A percentile compares a stretch with the other conserved stretches of the same genome.
Conservation (phyloP, 495 filamentous ascomycete species). For the Lophiostoma macrostomum region DNA sequence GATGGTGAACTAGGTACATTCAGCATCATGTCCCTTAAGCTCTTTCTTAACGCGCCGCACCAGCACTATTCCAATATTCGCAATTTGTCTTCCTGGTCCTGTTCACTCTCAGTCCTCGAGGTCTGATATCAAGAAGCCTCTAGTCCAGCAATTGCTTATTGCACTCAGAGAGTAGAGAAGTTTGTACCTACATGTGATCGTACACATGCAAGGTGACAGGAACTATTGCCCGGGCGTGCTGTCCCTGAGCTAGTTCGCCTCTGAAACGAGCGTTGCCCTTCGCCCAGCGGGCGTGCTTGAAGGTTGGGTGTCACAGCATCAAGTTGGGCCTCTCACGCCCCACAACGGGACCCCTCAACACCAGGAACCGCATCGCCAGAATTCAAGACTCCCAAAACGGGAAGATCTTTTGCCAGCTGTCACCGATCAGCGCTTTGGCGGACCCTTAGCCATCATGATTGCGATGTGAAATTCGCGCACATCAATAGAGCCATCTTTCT, state of each 20-base stretch:
- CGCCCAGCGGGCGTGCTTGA: not conserved
- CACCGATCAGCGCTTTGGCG: no score
- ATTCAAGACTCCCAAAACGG: not conserved
- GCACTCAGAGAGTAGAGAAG: no score
- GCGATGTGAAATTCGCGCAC: not conserved
- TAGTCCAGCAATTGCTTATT: no score
- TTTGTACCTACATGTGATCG: no score
- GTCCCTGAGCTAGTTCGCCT: not conserved
- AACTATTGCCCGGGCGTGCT: not conserved
- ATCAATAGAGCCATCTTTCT: slow-evolving; percentile 3
- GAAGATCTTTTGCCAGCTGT: not conserved
- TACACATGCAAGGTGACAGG: no score
- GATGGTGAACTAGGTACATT: no score
- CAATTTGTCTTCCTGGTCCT: no score
- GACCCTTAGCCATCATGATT: not conserved
- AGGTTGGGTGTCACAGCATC: slow-evolving; percentile 8
- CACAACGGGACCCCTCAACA: slow-evolving; percentile 15
- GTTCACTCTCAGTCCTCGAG: no score
- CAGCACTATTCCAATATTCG: no score
- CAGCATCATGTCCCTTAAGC: not conserved
- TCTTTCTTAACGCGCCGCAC: no score
- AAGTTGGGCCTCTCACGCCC: not conserved
- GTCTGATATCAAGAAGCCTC: no score
- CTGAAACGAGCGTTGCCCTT: not conserved
- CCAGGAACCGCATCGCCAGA: slow-evolving; percentile 6